These are phyloP conservation scores for Fagus crenata DNA, from an alignment of 306 rosid genomes.

Conservation along the genomic window DNA sequence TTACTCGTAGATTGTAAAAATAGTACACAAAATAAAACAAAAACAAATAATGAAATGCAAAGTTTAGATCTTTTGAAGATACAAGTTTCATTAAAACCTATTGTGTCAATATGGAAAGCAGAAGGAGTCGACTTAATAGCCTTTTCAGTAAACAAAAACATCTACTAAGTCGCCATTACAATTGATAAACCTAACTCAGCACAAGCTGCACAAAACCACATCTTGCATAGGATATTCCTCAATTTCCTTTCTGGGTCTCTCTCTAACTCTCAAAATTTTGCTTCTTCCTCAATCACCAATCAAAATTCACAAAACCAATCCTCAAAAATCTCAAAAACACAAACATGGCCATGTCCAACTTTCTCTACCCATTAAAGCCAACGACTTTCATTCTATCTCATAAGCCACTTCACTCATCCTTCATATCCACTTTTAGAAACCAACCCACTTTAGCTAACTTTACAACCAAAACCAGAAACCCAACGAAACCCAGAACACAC, in stretches of 20 bases:
- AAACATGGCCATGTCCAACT: constrained; percentile 46
- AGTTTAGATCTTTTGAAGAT: no score
- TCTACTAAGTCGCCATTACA: neutral
- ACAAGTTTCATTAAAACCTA: no score
- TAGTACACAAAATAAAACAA: no score
- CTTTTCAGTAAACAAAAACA: neutral
- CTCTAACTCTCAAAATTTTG: neutral
- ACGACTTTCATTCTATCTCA: constrained; percentile 33
- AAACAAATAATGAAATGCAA: no score
- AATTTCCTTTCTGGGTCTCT: neutral
- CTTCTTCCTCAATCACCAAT: constrained; percentile 11
- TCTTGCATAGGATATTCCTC: neutral
- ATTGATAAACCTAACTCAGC: neutral
- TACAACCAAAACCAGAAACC: constrained; percentile 38
- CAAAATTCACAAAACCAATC: neutral
- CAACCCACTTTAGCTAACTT: constrained; percentile 29
- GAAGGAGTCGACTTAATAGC: neutral
- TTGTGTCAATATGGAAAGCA: neutral
- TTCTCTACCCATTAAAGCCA: constrained; percentile 30
- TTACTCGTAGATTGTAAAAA: no score
- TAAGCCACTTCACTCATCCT: constrained; percentile 46
- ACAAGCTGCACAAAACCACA: neutral
- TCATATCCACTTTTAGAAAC: constrained; percentile 25
- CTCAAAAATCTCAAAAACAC: neutral
- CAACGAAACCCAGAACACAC: constrained; percentile 30